A percentile compares a stretch with the other conserved stretches of the same genome.
Conservation (phyloP, 345 rosid genomes). For the Ceriops zippeliana region DNA sequence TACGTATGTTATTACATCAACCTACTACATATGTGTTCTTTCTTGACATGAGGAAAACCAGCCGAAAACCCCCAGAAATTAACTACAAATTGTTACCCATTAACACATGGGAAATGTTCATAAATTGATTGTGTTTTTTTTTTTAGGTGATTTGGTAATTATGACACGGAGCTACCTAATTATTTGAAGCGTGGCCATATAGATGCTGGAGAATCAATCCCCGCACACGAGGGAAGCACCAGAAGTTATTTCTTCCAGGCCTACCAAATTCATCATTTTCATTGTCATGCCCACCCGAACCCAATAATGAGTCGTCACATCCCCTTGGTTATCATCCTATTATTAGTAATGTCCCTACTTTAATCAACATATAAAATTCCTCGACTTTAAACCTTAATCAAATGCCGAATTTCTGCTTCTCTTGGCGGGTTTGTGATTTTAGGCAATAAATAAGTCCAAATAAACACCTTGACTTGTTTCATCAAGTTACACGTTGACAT, state of each 20-base stretch:
- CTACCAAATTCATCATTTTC: conserved; percentile 6
- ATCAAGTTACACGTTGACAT: too few species aligned
- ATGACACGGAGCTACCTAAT: not conserved
- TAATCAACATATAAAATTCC: not conserved
- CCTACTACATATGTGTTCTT: too few species aligned
- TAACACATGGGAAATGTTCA: not conserved
- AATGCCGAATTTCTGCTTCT: too few species aligned
- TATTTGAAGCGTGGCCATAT: conserved; percentile 9
- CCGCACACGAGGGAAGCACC: conserved; percentile 61
- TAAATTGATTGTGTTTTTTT: too few species aligned
- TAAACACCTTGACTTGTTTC: too few species aligned
- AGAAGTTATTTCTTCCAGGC: conserved; percentile 24
- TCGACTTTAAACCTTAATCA: not conserved
- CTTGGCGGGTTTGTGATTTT: too few species aligned
- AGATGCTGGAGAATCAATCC: conserved; percentile 43
- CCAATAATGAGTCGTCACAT: not conserved
- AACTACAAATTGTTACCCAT: not conserved
- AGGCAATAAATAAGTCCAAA: too few species aligned
- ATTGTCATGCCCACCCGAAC: not conserved
- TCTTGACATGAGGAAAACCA: too few species aligned
- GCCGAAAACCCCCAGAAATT: not conserved
- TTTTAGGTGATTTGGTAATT: not conserved
- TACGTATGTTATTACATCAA: too few species aligned
- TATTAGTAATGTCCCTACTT: not conserved
- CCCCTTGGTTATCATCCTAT: not conserved